These are phyloP conservation scores for Ceratobasidium sp. DNA, from an alignment of 1,284 basidiomycete species.

Conservation along the genomic window DNA sequence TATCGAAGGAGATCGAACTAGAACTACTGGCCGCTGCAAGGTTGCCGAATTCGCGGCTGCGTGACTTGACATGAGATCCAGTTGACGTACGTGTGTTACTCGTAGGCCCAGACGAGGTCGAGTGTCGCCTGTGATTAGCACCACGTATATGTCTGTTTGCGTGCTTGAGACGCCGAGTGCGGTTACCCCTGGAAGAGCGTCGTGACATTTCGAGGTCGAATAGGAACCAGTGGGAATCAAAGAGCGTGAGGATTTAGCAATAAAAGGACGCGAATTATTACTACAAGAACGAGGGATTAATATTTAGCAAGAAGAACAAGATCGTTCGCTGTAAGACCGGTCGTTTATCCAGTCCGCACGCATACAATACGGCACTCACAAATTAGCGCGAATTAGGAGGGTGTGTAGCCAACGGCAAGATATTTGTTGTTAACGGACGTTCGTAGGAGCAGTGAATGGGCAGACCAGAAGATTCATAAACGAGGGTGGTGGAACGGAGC, in stretches of 20 bases:
- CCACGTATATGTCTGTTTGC: background rate
- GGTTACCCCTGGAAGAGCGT: conserved; percentile 17
- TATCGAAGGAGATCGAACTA: conserved; percentile 33
- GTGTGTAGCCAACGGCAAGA: conserved; percentile 1
- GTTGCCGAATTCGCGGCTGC: background rate
- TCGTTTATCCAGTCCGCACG: background rate
- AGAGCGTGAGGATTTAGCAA: conserved; percentile 11
- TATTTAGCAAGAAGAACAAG: background rate
- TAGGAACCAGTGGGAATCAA: conserved; percentile 24
- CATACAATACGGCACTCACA: background rate
- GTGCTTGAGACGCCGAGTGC: conserved; percentile 17
- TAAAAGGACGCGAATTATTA: background rate
- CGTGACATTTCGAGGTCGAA: conserved; percentile 20
- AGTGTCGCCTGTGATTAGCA: conserved; percentile 2
- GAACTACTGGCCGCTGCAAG: background rate
- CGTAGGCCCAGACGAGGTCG: background rate
- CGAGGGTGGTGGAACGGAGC: conserved; percentile 45
- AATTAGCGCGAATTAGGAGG: background rate
- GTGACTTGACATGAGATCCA: background rate
- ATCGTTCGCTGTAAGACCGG: background rate
- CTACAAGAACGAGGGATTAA: background rate
- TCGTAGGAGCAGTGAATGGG: background rate
- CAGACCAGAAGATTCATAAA: conserved; percentile 18
- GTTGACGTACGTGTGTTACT: background rate
- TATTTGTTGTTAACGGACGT: background rate